Evolutionary conservation across 2,329 filamentous ascomycete species (phyloP), one percentile per base, ranked within the genome.

Genomic region (Hirsutella minnesotensis): DNA sequence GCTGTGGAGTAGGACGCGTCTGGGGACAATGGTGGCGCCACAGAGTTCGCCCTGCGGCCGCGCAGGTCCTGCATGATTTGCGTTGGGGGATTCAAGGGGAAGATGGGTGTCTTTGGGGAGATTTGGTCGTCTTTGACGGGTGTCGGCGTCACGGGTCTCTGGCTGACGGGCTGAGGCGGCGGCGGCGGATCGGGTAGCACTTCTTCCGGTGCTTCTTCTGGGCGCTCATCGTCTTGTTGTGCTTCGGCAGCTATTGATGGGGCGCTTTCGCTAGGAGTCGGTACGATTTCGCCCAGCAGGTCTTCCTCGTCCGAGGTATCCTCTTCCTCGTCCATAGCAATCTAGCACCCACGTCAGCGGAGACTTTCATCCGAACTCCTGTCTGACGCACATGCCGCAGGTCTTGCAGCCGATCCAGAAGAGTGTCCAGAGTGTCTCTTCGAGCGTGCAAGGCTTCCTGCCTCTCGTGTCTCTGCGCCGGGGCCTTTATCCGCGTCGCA

Each of bases 351-450:
- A 10, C 3, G 20, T 27, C 34, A 5, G 42, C 56, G 19, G 19
- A 4, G n/a, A 8, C 21, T 16, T n/a, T 7, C 30, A 9, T n/a
- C 30, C 10, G 5, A 16, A 13, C 13, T 9, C 2, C 2, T 4
- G 3, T 7, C 24, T 3, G 3, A n/a, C 50, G 24, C 52, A 83
- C 70, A 50, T 85, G 77, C 51, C 79, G 73, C 9, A 88, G 58
- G 52, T 89, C 83, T 45, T 78, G 68, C 47, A 90, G 60, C 31
- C 81, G 69, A 51, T 85, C 77, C 36, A 75, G 67, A 35, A 90
- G 61, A 42, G 74, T 68, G 52, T 85, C 82, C 41, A 88, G 68
- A 5, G 77, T 57, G 30, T 83, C 78, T 44, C 81, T 73, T 53
- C 86, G 83, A 36, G 65, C 63, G 46, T 75, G 70, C 27, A 90